phyloP scores from a whole-genome alignment of 169 alveolate genomes.

The Eimeria acervulina region DNA sequence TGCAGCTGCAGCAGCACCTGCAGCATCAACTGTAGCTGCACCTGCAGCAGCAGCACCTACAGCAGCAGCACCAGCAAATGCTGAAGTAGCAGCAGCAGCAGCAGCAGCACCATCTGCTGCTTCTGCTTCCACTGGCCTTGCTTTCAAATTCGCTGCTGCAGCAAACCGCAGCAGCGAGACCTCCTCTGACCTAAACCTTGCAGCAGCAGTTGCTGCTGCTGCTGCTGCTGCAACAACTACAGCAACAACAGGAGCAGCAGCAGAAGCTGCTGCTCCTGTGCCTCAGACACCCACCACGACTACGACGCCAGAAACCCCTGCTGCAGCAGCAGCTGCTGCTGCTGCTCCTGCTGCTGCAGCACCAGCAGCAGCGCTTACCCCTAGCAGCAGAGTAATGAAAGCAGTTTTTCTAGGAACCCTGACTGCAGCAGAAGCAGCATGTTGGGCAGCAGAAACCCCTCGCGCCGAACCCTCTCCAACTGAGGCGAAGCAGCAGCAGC shows the following conservation, averaged over 20 bases:
- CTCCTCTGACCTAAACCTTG: too few relatives aligned
- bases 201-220: constrained; percentile 26
- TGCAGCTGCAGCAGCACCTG: constrained; percentile 18
- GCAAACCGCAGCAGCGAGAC: not conserved
- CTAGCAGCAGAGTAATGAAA: not conserved
- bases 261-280: too few relatives aligned
- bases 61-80: too few relatives aligned
- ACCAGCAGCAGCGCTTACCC: not conserved
- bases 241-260: not conserved
- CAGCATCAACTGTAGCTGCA: too few relatives aligned
- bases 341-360: too few relatives aligned
- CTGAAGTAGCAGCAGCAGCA: too few relatives aligned
- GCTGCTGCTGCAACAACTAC: not conserved
- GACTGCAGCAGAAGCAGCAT: constrained; percentile 21
- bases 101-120: too few relatives aligned
- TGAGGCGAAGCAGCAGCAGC: constrained; percentile 19
- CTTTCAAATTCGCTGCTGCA: too few relatives aligned
- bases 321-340: too few relatives aligned
- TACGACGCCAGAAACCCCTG: not conserved
- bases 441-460: not conserved
- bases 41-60: too few relatives aligned
- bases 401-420: constrained; percentile 1
- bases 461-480: not conserved
- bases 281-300: too few relatives aligned
- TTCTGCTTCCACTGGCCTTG: too few relatives aligned